Percentiles rank a stretch among this genome's conserved stretches.
phyloP scores from a whole-genome alignment of 352 stramenopile species.

The Globisporangium emineosum region DNA sequence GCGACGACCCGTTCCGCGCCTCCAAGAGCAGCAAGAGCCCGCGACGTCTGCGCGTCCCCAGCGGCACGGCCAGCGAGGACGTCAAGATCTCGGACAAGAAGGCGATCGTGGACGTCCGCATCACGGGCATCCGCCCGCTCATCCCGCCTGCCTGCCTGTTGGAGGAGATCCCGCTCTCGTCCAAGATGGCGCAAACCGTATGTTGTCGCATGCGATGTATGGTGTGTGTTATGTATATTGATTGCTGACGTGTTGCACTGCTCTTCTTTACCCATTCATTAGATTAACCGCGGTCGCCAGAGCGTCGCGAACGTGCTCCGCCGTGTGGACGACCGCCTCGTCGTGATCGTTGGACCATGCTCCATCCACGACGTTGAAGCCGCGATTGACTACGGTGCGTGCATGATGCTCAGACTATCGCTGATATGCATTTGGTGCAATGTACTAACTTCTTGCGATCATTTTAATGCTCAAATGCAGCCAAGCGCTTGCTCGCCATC shows the following conservation, averaged over 20 bases:
- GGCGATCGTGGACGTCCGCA: conserved; percentile 84
- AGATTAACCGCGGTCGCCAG: conserved; percentile 74
- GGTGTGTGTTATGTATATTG: conserved; percentile 1
- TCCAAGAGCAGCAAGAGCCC: conserved; percentile 17
- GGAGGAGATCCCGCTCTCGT: conserved; percentile 81
- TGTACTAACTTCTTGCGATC: not conserved
- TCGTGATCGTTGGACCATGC: conserved; percentile 84
- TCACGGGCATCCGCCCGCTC: conserved; percentile 80
- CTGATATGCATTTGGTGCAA: not conserved
- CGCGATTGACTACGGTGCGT: conserved; percentile 67
- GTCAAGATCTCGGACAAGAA: conserved; percentile 86
- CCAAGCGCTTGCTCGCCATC: conserved; percentile 56
- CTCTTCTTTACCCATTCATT: not conserved
- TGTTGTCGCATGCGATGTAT: not conserved
- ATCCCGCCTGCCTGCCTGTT: conserved; percentile 82
- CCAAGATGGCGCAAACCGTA: conserved; percentile 76
- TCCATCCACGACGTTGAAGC: conserved; percentile 88
- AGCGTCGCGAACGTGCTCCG: conserved; percentile 70
- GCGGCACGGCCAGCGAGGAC: conserved; percentile 64
- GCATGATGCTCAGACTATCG: not conserved
- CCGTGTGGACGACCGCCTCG: conserved; percentile 81
- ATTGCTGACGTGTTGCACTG: not conserved
- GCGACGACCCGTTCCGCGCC: conserved; percentile 14
- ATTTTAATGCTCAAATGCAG: conserved; percentile 8
- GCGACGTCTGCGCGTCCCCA: conserved; percentile 61